phyloP scores from a whole-genome alignment of 2,329 filamentous ascomycete genomes.

The Nothopassalora personata region DNA sequence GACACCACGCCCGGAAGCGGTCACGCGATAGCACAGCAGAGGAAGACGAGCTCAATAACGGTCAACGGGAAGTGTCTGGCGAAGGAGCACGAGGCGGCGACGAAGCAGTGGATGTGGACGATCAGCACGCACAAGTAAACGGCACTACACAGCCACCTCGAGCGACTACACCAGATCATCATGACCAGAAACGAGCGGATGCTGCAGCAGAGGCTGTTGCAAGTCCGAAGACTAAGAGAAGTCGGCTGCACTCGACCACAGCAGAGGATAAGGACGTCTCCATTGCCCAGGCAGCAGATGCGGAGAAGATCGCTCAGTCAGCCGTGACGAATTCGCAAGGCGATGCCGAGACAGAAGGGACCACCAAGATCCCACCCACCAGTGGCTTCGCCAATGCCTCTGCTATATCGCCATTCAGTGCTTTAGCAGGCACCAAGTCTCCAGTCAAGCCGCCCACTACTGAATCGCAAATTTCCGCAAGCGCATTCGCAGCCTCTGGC shows the following conservation, averaged over 20 bases:
- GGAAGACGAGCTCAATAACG: conserved; percentile 30
- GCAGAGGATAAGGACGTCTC: conserved; percentile 8
- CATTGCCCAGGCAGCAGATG: not conserved
- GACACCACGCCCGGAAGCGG: conserved; percentile 43
- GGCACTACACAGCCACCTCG: conserved; percentile 18
- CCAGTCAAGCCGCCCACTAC: conserved; percentile 22
- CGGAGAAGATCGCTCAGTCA: conserved; percentile 18
- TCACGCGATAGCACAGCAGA: conserved; percentile 41
- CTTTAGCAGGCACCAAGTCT: conserved; percentile 36
- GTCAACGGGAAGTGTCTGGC: conserved; percentile 31
- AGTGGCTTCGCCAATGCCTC: conserved; percentile 45
- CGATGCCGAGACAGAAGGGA: conserved; percentile 14
- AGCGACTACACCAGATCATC: conserved; percentile 20
- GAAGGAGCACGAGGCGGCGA: conserved; percentile 27
- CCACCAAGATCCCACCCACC: conserved; percentile 17
- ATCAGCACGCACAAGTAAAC: conserved; percentile 23
- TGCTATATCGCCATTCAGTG: conserved; percentile 45
- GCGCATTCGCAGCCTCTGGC: conserved; percentile 49
- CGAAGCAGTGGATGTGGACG: conserved; percentile 22
- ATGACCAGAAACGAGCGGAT: conserved; percentile 13
- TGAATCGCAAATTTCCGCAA: conserved; percentile 36
- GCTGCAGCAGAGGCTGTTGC: conserved; percentile 23
- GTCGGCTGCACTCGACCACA: conserved; percentile 34
- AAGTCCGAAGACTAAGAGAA: conserved; percentile 49
- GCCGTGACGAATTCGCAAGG: conserved; percentile 23